Evolutionary conservation across 352 stramenopile species (phyloP).

Genomic region (Phytophthora rubi): DNA sequence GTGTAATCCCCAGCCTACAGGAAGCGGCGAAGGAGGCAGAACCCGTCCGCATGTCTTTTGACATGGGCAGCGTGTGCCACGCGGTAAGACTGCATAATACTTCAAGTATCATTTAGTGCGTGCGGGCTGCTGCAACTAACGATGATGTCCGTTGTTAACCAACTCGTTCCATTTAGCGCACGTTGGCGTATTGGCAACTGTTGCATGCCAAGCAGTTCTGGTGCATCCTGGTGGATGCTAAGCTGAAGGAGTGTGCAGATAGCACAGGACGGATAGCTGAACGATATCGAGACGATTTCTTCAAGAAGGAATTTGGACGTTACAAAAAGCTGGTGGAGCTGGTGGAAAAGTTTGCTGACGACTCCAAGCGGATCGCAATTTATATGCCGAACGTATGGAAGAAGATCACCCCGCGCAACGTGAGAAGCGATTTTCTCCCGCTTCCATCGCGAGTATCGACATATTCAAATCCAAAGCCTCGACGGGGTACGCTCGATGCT

Average conservation of each 20-base stretch:
- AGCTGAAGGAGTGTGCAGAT: conserved; percentile 49
- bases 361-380: conserved; percentile 41
- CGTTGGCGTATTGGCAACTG: conserved; percentile 79
- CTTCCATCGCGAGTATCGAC: conserved; percentile 11
- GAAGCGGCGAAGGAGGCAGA: conserved; percentile 37
- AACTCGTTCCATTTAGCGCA: conserved; percentile 47
- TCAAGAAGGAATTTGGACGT: conserved; percentile 75
- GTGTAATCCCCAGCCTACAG: conserved; percentile 42
- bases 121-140: background rate
- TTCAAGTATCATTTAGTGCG: background rate
- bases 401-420: conserved; percentile 46
- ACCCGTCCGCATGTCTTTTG: conserved; percentile 46
- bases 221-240: conserved; percentile 75
- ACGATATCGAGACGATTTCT: conserved; percentile 44
- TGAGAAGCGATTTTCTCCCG: conserved; percentile 62
- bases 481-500: conserved; percentile 64
- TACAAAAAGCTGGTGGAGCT: conserved; percentile 71
- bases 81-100: conserved; percentile 48
- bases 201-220: conserved; percentile 85
- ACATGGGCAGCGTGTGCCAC: conserved; percentile 84
- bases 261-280: conserved; percentile 55
- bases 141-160: background rate
- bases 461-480: conserved; percentile 18
- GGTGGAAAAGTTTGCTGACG: conserved; percentile 73
- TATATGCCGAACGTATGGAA: conserved; percentile 78